These are phyloP conservation scores for Sclerotinia subarctica DNA, from an alignment of 2,329 filamentous ascomycete genomes.

Conservation along the genomic window DNA sequence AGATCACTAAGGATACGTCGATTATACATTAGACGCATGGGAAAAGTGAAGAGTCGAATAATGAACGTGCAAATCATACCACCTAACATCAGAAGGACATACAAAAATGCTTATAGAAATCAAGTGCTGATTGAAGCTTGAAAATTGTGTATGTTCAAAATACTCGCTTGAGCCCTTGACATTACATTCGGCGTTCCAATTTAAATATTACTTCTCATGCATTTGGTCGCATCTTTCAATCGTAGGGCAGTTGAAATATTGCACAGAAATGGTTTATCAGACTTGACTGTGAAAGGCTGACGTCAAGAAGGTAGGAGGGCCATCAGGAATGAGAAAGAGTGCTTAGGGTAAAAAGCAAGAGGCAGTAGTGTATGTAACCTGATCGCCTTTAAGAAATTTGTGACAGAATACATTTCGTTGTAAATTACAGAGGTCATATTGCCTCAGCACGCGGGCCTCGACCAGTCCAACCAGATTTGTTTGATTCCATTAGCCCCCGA, in stretches of 20 bases:
- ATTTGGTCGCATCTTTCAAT: not conserved
- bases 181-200: not conserved
- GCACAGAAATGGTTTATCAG: not conserved
- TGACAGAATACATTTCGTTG: not conserved
- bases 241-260: not conserved
- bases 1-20: not conserved
- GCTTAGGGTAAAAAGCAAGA: not conserved
- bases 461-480: not conserved
- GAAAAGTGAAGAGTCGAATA: not conserved
- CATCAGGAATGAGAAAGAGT: not conserved
- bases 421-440: slow-evolving; percentile 2
- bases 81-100: not conserved
- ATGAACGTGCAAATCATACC: not conserved
- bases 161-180: too few species aligned
- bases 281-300: not conserved
- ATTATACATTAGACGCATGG: not conserved
- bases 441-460: not conserved
- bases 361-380: not conserved
- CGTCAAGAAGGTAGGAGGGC: not conserved
- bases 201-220: not conserved
- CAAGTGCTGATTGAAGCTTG: not conserved
- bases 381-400: not conserved
- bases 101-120: not conserved
- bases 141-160: not conserved
- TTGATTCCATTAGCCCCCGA: slow-evolving; percentile 52